Conservation (phyloP, 495 filamentous ascomycete genomes). For the Hypoxylon crocopeplum region DNA sequence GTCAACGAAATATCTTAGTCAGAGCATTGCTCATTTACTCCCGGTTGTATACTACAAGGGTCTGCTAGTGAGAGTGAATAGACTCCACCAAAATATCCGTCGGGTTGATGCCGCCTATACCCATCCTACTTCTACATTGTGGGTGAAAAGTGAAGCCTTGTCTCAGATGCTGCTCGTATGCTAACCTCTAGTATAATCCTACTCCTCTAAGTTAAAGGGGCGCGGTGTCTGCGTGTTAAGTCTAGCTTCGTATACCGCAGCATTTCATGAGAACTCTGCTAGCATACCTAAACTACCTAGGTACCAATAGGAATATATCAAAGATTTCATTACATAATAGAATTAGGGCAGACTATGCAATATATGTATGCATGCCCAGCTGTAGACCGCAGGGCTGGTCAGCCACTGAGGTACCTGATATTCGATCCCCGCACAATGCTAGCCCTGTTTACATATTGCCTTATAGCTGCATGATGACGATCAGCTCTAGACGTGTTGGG, state of each 20-base stretch:
- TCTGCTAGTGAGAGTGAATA: constrained; percentile 4
- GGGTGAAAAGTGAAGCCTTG: too few relatives aligned
- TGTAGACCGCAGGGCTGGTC: not conserved
- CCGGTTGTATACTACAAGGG: constrained; percentile 4
- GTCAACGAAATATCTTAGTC: constrained; percentile 1
- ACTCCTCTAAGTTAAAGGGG: too few relatives aligned
- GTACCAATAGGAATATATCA: too few relatives aligned
- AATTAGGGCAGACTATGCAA: not conserved
- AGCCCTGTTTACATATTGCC: constrained; percentile 7
- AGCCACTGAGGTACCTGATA: not conserved
- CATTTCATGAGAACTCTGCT: too few relatives aligned
- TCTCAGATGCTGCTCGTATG: too few relatives aligned
- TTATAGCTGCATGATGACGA: constrained; percentile 4
- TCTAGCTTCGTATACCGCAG: too few relatives aligned
- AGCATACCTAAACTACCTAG: too few relatives aligned
- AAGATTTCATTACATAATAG: not conserved
- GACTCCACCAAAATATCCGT: too few relatives aligned
- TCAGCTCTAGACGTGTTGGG: constrained; percentile 2
- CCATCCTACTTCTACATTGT: too few relatives aligned
- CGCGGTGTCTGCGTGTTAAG: too few relatives aligned
- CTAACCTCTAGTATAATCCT: too few relatives aligned
- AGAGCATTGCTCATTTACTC: not conserved
- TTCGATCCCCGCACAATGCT: constrained; percentile 15
- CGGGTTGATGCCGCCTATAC: too few relatives aligned
- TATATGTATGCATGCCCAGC: constrained; percentile 4